Evolutionary conservation across 768 basidiomycete species (phyloP).

Genomic region (Lactarius hengduanensis): DNA sequence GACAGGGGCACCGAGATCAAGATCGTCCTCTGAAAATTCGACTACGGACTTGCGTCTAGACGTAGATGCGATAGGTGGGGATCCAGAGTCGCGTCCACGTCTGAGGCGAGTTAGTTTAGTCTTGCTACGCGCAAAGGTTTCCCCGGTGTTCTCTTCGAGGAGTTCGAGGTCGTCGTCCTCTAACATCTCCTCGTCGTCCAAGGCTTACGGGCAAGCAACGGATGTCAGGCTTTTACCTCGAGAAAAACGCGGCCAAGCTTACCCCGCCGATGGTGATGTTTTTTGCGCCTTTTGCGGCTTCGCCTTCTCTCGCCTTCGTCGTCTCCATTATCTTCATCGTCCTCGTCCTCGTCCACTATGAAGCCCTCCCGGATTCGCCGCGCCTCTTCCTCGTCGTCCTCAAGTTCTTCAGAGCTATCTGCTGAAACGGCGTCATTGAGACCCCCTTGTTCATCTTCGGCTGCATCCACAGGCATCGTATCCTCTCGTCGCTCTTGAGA

Average conservation of each 20-base stretch:
- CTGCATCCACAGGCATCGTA: constrained; percentile 54
- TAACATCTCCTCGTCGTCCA: constrained; percentile 60
- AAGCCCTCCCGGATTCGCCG: constrained; percentile 81
- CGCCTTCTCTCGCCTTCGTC: constrained; percentile 54
- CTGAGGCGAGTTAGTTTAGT: constrained; percentile 73
- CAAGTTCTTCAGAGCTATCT: constrained; percentile 87
- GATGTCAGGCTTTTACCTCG: constrained; percentile 16
- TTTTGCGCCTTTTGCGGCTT: constrained; percentile 66
- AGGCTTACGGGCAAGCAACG: constrained; percentile 29
- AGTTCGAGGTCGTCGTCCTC: constrained; percentile 90
- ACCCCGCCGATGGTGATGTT: constrained; percentile 59
- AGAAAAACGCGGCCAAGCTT: constrained; percentile 38
- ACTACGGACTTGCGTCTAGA: constrained; percentile 58
- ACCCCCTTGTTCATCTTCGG: constrained; percentile 50
- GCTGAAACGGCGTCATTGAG: constrained; percentile 60
- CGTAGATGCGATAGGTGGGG: constrained; percentile 60
- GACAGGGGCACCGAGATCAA: constrained; percentile 52
- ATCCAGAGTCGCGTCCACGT: constrained; percentile 69
- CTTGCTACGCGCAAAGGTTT: constrained; percentile 53
- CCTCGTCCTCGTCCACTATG: constrained; percentile 89
- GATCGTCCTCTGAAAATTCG: constrained; percentile 77
- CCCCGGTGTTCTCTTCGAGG: constrained; percentile 81
- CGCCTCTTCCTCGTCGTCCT: constrained; percentile 89
- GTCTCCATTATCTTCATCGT: constrained; percentile 72
- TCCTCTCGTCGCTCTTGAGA: constrained; percentile 49